Evolutionary conservation across 306 rosid species (phyloP), one percentile per base, ranked within the genome.

Genomic region (Medicago lupulina): DNA sequence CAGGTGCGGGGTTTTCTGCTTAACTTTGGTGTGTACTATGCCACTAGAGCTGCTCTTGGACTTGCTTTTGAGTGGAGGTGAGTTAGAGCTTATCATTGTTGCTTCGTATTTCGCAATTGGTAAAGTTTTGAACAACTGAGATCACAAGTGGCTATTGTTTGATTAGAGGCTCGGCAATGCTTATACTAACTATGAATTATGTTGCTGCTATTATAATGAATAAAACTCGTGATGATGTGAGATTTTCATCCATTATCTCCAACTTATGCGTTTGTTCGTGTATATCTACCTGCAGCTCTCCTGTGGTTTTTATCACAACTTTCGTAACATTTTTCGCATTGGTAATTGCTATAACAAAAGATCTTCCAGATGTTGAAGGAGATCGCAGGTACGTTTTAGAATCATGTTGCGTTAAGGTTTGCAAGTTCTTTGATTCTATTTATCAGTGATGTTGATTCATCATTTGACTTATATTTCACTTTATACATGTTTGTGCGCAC

Each of bases 1-100:
- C 88, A 94, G 98, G 98, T 94, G 21, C 86, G 97, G 2, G 98
- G 98, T 19, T 94, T 94, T 82, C 97, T 94, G 77, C 96, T 94
- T 76, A 94, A 94, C 75, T 94, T 94, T 74, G 97, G 98, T 49
- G 98, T 94, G 25, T 94, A 94, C 82, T 92, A 91, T 79, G 95
- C 97, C 70, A 94, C 97, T 39, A 87, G 97, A 91, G 93, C 95
- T 73, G 93, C 98, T 73, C 95, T 94, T 80, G 98, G 97, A 46
- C 97, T 94, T 74, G 53, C 92, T 51, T 94, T 94, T 78, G 89
- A 90, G 86, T 94, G 97, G 96, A 92, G 98, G 97, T 93, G 68
- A 68, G 96, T 88, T 62, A 31, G 50, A 39, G 60, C 65, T 85
- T 74, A 59, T 71, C 38, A 8, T 50, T 77, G 58, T 46, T 77